Percentiles rank a stretch among this genome's conserved stretches.
Evolutionary conservation across 495 filamentous ascomycete species (phyloP).

Genomic region (Neurospora hispaniola): DNA sequence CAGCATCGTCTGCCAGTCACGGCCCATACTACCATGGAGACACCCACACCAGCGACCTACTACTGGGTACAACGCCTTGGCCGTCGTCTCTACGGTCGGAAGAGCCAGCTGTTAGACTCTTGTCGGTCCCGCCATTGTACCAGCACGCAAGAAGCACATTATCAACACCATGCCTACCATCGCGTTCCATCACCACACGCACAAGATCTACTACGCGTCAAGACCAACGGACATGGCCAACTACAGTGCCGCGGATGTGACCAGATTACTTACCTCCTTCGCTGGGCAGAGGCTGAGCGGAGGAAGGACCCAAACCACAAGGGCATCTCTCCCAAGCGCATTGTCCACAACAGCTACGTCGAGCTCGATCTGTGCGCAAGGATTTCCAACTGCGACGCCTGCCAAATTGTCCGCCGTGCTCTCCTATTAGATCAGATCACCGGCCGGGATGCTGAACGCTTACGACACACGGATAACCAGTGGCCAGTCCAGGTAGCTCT

Average conservation of each 20-base stretch:
- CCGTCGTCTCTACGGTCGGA: background rate
- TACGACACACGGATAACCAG: constrained; percentile 12
- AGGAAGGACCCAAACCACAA: constrained; percentile 10
- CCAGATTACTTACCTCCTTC: constrained; percentile 16
- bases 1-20: background rate
- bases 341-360: constrained; percentile 17
- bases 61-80: background rate
- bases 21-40: background rate
- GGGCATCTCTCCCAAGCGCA: constrained; percentile 10
- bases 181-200: background rate
- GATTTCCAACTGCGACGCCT: constrained; percentile 16
- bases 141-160: background rate
- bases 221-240: constrained; percentile 14
- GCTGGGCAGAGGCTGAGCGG: constrained; percentile 19
- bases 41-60: background rate
- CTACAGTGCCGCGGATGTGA: constrained; percentile 18
- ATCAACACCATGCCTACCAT: background rate
- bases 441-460: constrained; percentile 8
- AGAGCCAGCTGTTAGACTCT: background rate
- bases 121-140: background rate
- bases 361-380: constrained; percentile 20
- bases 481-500: constrained; percentile 14
- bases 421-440: constrained; percentile 22
- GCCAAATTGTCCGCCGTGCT: constrained; percentile 16
- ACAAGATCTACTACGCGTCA: constrained; percentile 8